Evolutionary conservation across 2,329 filamentous ascomycete genomes (phyloP).

Genomic region (Biscogniauxia marginata): DNA sequence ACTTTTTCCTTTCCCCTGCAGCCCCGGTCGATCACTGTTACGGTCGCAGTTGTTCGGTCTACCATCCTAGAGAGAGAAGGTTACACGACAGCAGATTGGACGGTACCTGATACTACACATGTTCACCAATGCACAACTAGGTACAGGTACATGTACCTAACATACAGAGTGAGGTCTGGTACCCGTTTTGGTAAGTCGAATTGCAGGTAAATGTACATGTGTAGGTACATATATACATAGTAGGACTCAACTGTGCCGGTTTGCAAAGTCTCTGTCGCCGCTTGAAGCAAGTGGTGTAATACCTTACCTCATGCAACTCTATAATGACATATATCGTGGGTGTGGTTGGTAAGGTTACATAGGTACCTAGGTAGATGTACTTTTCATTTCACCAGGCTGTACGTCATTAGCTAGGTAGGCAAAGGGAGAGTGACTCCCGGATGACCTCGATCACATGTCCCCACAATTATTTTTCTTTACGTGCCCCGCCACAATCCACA

Average conservation of each 20-base stretch:
- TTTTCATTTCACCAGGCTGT: no score
- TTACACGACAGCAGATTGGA: not conserved
- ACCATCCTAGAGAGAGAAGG: not conserved
- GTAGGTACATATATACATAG: no score
- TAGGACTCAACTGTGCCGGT: no score
- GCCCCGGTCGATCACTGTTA: not conserved
- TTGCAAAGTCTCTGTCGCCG: no score
- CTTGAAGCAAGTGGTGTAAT: no score
- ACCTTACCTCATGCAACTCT: no score
- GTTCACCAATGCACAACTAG: not conserved
- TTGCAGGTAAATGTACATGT: no score
- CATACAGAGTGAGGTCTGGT: no score
- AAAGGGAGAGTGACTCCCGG: not conserved
- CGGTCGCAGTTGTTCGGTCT: not conserved
- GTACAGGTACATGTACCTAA: not conserved
- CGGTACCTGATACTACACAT: not conserved
- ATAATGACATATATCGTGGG: no score
- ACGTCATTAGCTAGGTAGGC: conserved; percentile 16
- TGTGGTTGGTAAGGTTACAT: no score
- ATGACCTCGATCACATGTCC: conserved; percentile 22
- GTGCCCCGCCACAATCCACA: conserved; percentile 11
- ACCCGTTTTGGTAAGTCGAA: no score
- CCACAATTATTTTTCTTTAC: conserved; percentile 14
- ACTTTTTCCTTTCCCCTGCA: not conserved
- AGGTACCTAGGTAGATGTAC: no score